Evolutionary conservation across 495 filamentous ascomycete genomes (phyloP).

Genomic region (Aspergillus baeticus): DNA sequence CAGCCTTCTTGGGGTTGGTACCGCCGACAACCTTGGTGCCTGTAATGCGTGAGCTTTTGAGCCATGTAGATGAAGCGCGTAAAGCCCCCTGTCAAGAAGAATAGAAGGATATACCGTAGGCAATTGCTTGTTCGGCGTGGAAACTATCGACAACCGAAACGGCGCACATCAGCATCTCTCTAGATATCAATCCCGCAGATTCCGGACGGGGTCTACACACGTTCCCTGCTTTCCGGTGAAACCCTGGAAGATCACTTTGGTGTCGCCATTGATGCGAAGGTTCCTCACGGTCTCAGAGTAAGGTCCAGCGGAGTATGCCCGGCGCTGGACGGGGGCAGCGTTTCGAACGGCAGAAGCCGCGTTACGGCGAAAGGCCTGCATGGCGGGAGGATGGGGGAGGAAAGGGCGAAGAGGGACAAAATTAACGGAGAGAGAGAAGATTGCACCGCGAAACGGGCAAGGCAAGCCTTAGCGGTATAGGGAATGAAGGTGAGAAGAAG

Average conservation of each 20-base stretch:
- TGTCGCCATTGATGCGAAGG: constrained; percentile 87
- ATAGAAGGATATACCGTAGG: constrained; percentile 68
- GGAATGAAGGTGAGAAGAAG: constrained; percentile 20
- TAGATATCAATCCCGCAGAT: not conserved
- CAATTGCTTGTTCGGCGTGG: constrained; percentile 96
- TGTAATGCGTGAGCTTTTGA: constrained; percentile 42
- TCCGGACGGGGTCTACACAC: constrained; percentile 57
- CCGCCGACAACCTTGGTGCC: constrained; percentile 97
- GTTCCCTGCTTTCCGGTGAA: constrained; percentile 99
- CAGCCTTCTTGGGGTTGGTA: constrained; percentile 98
- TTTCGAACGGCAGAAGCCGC: constrained; percentile 49
- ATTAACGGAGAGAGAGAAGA: constrained; percentile 21
- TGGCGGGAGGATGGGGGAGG: constrained; percentile 25
- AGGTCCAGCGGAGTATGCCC: constrained; percentile 66
- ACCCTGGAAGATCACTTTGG: constrained; percentile 93
- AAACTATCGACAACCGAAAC: constrained; percentile 60
- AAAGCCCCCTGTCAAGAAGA: constrained; percentile 16
- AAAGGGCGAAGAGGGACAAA: constrained; percentile 5
- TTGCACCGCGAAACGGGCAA: constrained; percentile 10
- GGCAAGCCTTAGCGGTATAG: constrained; percentile 9
- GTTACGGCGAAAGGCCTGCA: constrained; percentile 56
- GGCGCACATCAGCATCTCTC: constrained; percentile 38
- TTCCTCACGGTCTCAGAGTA: constrained; percentile 86
- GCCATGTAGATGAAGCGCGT: constrained; percentile 14
- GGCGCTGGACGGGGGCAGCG: constrained; percentile 51